Conservation (phyloP, 164 flowering plant genomes). For the Protea cynaroides region DNA sequence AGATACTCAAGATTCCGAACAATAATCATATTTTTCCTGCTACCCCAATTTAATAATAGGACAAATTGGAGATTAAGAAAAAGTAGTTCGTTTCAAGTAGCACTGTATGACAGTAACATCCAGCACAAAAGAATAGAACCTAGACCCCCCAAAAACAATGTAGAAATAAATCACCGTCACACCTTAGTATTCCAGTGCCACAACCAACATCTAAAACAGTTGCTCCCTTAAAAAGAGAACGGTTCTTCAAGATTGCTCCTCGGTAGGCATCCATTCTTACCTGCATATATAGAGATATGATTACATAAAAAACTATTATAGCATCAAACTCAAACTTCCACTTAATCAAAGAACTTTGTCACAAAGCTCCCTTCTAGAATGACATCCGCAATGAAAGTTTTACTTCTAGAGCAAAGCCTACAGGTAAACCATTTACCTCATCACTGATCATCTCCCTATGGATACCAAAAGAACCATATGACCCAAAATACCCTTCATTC, state of each 20-base stretch:
- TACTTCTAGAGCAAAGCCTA: not conserved
- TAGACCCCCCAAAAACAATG: not conserved
- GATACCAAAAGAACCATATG: conserved; percentile 84
- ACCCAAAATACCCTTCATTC: conserved; percentile 77
- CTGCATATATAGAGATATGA: conserved; percentile 35
- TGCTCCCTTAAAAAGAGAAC: conserved; percentile 68
- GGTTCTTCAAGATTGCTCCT: conserved; percentile 70
- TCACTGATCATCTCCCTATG: conserved; percentile 96
- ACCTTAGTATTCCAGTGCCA: conserved; percentile 97
- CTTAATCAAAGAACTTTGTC: too few relatives aligned
- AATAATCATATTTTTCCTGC: too few relatives aligned
- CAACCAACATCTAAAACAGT: conserved; percentile 94
- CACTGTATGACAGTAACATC: not conserved
- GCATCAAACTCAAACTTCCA: too few relatives aligned
- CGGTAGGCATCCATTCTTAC: conserved; percentile 86
- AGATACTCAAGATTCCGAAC: too few relatives aligned
- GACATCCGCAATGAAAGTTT: not conserved
- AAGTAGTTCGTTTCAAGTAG: too few relatives aligned
- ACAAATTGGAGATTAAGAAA: too few relatives aligned
- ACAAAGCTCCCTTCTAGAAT: not conserved
- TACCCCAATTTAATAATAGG: too few relatives aligned
- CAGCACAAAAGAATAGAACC: too few relatives aligned
- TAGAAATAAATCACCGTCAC: conserved; percentile 3
- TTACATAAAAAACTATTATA: not conserved
- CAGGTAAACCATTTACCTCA: conserved; percentile 48